These are phyloP conservation scores for Yamadazyma akitaensis DNA, from an alignment of 805 yeast genomes.

Conservation along the genomic window DNA sequence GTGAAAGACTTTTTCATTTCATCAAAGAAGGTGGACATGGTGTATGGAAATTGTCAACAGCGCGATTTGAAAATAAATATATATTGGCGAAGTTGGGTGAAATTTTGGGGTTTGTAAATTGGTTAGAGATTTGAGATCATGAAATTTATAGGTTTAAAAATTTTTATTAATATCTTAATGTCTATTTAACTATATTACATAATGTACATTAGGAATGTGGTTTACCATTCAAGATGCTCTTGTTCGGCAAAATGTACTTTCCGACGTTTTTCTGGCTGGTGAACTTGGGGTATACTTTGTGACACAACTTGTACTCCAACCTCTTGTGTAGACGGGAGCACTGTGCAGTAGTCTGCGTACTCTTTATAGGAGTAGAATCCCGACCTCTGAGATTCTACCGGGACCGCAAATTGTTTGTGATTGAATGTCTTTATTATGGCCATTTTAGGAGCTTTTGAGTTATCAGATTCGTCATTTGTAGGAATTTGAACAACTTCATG, in stretches of 20 bases:
- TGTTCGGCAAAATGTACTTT: constrained; percentile 28
- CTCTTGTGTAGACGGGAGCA: constrained; percentile 6
- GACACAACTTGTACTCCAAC: constrained; percentile 23
- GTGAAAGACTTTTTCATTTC: constrained; percentile 68
- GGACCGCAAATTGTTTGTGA: constrained; percentile 11
- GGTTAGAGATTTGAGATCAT: too few species aligned
- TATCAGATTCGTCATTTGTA: constrained; percentile 28
- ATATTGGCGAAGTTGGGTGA: background rate
- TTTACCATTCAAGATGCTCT: constrained; percentile 34
- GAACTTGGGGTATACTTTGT: constrained; percentile 2
- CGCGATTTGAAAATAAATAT: background rate
- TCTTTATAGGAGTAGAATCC: constrained; percentile 33
- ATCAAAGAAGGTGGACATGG: constrained; percentile 77
- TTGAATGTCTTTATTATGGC: constrained; percentile 39
- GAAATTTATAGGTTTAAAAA: too few species aligned
- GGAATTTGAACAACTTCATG: constrained; percentile 63
- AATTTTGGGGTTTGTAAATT: too few species aligned
- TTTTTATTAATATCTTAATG: background rate
- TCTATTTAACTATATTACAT: background rate
- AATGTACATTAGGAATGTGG: background rate
- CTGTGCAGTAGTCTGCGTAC: constrained; percentile 20
- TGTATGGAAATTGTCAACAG: constrained; percentile 10
- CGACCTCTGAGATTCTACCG: background rate
- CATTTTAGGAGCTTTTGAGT: constrained; percentile 24
- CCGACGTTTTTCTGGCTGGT: background rate